Evolutionary conservation across 768 basidiomycete genomes (phyloP), one percentile per base, ranked within the genome.

Genomic region (Suillus subluteus): DNA sequence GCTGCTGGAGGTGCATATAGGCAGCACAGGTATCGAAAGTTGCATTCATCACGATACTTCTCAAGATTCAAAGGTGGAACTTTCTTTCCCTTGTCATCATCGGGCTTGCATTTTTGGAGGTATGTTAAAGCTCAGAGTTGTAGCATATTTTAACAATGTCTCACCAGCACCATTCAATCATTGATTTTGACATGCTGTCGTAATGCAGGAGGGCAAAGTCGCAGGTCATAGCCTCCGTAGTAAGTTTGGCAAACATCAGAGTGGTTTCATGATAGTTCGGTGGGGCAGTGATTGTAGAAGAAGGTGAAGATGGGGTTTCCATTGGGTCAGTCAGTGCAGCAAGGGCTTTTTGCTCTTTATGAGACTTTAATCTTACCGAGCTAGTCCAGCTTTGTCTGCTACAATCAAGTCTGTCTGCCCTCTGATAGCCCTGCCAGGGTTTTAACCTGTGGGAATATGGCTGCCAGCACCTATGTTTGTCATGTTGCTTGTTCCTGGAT

Each of bases 1-100:
- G 4, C 11, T 23, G 12, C n/a, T 50, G 23, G 23, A 50, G 48
- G 48, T 12, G 6, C 48, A 50, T 23, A 50, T n/a, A n/a, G 13
- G 23, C 50, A 52, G 50, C 50, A 52, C 6, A 16, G 1, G 35
- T 52, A 59, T 65, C 62, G 63, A 26, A 64, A 63, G 37, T 35
- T 23, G n/a, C 3, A 4, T 30, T 54, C 7, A 8, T 30, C 3
- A 4, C 16, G 15, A 8, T 54, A 54, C 52, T 54, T 18, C 15
- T 54, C 16, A 1, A 54, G 18, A 26, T 54, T 8, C 3, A 4
- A 54, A 0, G 2, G 52, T 1, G 3, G 15, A 54, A 54, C 16
- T 18, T 54, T 30, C 26, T 54, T 16, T 30, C 52, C 52, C 7
- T 54, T 0, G 13, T 50, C 3, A 30, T 54, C 26, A 3, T 18